These are phyloP conservation scores for Aspergillus costaricaensis DNA, from an alignment of 2,329 filamentous ascomycete genomes.

Conservation along the genomic window DNA sequence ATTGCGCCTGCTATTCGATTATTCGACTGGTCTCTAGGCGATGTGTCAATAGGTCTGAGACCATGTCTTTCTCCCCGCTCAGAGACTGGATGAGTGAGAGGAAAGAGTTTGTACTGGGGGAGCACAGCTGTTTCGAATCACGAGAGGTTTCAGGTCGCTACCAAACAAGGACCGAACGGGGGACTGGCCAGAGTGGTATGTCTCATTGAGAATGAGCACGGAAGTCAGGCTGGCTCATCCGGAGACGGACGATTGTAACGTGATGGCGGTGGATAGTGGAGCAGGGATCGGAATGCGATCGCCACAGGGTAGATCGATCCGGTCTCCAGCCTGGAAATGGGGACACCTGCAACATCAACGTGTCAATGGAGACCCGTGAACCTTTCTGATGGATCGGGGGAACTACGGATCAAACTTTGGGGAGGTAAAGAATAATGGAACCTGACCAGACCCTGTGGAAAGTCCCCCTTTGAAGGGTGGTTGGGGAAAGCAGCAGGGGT, in stretches of 20 bases:
- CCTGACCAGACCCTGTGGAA: constrained; percentile 3
- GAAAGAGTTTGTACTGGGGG: not conserved
- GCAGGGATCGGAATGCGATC: constrained; percentile 21
- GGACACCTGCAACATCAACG: constrained; percentile 17
- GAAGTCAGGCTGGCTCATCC: not conserved
- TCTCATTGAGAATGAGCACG: constrained; percentile 11
- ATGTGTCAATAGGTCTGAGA: constrained; percentile 14
- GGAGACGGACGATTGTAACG: not conserved
- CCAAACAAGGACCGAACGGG: constrained; percentile 1
- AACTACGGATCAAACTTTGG: not conserved
- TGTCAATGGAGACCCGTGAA: constrained; percentile 5
- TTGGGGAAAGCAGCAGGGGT: not conserved
- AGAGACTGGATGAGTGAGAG: not conserved
- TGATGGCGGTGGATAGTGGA: not conserved
- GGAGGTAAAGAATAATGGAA: not conserved
- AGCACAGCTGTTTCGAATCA: not conserved
- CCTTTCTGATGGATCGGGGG: constrained; percentile 1
- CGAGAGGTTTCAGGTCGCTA: not conserved
- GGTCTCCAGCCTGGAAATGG: constrained; percentile 1
- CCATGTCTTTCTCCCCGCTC: constrained; percentile 11
- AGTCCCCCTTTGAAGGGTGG: not conserved
- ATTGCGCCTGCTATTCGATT: not conserved
- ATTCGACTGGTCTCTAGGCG: not conserved
- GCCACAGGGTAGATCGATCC: constrained; percentile 14
- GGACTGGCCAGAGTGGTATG: constrained; percentile 20